Percentiles rank a stretch among this genome's conserved stretches.
phyloP scores from a whole-genome alignment of 352 stramenopile species.

The Globisporangium nagaii region DNA sequence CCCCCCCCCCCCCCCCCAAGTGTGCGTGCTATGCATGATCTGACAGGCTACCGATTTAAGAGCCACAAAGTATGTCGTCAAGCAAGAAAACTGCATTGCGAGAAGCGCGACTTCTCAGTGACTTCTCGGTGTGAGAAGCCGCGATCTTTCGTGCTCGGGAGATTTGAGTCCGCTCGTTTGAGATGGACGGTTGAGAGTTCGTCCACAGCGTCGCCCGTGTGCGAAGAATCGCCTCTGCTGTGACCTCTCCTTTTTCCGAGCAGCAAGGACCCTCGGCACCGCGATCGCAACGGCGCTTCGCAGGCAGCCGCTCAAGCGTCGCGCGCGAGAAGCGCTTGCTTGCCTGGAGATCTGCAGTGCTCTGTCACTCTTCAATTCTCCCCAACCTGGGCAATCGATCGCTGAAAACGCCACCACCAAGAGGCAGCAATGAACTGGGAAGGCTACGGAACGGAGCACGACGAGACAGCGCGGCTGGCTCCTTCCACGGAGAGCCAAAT shows the following conservation, averaged over 20 bases:
- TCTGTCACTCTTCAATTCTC: neutral
- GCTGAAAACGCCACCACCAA: neutral
- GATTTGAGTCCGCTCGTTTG: neutral
- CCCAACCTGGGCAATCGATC: neutral
- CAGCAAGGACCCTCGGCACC: neutral
- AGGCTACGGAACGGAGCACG: conserved; percentile 12
- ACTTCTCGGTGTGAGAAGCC: neutral
- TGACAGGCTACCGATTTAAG: too few species aligned
- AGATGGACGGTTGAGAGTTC: conserved; percentile 3
- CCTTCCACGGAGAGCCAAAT: conserved; percentile 9
- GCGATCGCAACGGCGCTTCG: neutral
- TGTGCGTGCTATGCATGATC: neutral
- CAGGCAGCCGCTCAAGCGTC: neutral
- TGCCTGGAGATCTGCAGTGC: neutral
- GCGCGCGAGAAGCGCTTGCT: neutral
- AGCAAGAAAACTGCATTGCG: too few species aligned
- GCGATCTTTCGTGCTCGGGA: neutral
- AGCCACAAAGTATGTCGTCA: too few species aligned
- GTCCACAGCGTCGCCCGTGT: neutral
- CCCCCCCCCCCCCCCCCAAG: too few species aligned
- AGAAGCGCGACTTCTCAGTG: neutral
- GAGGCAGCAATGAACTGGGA: conserved; percentile 12
- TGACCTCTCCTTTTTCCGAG: neutral
- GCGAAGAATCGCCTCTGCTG: neutral
- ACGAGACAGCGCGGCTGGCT: neutral